Evolutionary conservation across 345 rosid genomes (phyloP), one percentile per base, ranked within the genome.

Genomic region (Eucalyptus sp.): DNA sequence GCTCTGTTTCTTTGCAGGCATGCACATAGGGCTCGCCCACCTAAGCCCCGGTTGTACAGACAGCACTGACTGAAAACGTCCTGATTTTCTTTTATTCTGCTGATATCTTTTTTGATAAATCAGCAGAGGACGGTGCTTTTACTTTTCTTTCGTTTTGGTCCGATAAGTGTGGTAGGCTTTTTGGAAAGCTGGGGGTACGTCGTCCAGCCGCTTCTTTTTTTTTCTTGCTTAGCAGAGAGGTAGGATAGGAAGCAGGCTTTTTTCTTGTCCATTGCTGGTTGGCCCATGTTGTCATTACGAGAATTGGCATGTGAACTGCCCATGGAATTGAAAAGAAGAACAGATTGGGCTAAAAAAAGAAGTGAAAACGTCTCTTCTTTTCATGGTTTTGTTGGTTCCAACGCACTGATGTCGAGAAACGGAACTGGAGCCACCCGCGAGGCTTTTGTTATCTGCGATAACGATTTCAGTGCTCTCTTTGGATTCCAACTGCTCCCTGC

Each of bases 401-500:
- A 90, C 85, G 91, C 91, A 81, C 79, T 60, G 87, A 89, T 56
- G 86, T 64, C 87, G 86, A 87, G 90, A 91, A 89, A 89, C 87
- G 90, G 81, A 76, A 88, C 60, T 87, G 86, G 92, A 18, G 18
- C 87, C 86, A 87, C 27, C 90, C 29, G 90, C 88, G 66, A 91
- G 91, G 91, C 56, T 15, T 89, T 92, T 92, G 94, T 93, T 92
- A 86, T 33, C 86, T 88, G 87, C 24, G 46, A 43, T 50, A 46
- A 89, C 14, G 91, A 92, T 86, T 86, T 60, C 85, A 20, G 14
- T 37, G 15, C 51, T 71, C 89, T 31, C 87, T 66, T 89, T 51
- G 83, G 89, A 52, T 90, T 88, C 87, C 80, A 79, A 50, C 33
- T 71, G 87, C 64, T 86, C 43, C 46, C n/a, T 25, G 60, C 87